Conservation (phyloP, 805 yeast genomes). For the Candida odintsovae region DNA sequence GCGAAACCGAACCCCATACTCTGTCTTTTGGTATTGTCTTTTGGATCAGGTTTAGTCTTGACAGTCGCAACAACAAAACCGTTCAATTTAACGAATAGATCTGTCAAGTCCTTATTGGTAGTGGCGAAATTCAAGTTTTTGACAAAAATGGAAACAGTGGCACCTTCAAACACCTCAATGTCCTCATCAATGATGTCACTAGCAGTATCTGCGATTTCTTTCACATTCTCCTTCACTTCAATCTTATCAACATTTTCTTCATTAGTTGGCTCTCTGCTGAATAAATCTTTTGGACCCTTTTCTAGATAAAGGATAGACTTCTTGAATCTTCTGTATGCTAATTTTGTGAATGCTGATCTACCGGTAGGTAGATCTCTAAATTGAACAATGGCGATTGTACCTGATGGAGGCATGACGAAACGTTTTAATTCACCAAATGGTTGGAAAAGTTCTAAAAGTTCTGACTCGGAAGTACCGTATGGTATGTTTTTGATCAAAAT, state of each 20-base stretch:
- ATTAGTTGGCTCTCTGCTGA: constrained; percentile 49
- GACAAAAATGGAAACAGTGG: constrained; percentile 83
- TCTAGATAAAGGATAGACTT: constrained; percentile 85
- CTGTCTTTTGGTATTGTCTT: constrained; percentile 52
- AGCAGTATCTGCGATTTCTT: constrained; percentile 19
- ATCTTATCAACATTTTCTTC: constrained; percentile 22
- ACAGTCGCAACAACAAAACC: constrained; percentile 83
- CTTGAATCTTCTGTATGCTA: constrained; percentile 84
- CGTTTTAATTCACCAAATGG: constrained; percentile 77
- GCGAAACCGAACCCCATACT: constrained; percentile 99
- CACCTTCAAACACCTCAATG: constrained; percentile 48
- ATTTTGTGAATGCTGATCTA: constrained; percentile 80
- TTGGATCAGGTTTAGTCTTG: constrained; percentile 84
- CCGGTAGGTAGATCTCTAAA: constrained; percentile 79
- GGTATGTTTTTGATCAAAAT: constrained; percentile 89
- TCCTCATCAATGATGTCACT: constrained; percentile 29
- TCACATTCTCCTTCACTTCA: constrained; percentile 24
- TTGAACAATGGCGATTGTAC: constrained; percentile 92
- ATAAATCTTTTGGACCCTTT: constrained; percentile 85
- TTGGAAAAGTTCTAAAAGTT: constrained; percentile 74
- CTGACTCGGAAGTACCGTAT: constrained; percentile 74
- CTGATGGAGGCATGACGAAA: constrained; percentile 91
- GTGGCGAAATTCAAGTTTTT: constrained; percentile 90
- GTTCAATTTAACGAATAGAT: constrained; percentile 59
- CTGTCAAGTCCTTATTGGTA: constrained; percentile 47